Evolutionary conservation across 495 filamentous ascomycete species (phyloP).

Genomic region (Xanthoparmelia taractica): DNA sequence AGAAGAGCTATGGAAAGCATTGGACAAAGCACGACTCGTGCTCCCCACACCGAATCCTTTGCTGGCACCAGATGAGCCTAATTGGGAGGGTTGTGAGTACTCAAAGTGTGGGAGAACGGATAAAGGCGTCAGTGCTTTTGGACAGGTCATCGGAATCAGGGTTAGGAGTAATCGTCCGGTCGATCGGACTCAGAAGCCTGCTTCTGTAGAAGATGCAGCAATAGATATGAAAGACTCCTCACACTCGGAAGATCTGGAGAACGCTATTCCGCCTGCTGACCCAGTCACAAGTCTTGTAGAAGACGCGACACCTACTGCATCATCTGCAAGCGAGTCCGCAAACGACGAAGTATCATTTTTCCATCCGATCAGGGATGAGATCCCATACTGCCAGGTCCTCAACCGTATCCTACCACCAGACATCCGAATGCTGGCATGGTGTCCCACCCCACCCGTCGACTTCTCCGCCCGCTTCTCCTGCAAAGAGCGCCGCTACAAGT

Average conservation of each 20-base stretch:
- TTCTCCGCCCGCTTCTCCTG: conserved; percentile 95
- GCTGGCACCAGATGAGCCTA: conserved; percentile 38
- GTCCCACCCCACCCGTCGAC: conserved; percentile 62
- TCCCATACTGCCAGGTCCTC: conserved; percentile 70
- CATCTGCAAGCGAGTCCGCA: not conserved
- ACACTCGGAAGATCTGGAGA: conserved; percentile 17
- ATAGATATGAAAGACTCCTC: not conserved
- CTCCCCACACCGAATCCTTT: conserved; percentile 52
- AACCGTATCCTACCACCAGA: conserved; percentile 84
- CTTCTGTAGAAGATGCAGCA: not conserved
- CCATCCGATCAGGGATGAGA: conserved; percentile 70
- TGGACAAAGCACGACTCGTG: conserved; percentile 72
- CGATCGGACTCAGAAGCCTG: conserved; percentile 3
- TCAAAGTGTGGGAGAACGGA: conserved; percentile 93
- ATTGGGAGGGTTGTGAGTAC: conserved; percentile 78
- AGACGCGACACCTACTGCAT: not conserved
- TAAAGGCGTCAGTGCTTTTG: conserved; percentile 89
- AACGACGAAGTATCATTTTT: conserved; percentile 42
- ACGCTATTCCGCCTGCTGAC: conserved; percentile 5
- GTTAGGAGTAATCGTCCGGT: conserved; percentile 70
- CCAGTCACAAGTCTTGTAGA: not conserved
- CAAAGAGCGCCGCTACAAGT: conserved; percentile 78
- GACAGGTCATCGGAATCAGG: conserved; percentile 78
- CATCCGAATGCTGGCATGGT: conserved; percentile 89
- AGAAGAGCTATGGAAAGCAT: conserved; percentile 82